Base-by-base conservation (phyloP, 192 early-diverging fungal genomes). In the Lunasporangiospora selenospora region DNA sequence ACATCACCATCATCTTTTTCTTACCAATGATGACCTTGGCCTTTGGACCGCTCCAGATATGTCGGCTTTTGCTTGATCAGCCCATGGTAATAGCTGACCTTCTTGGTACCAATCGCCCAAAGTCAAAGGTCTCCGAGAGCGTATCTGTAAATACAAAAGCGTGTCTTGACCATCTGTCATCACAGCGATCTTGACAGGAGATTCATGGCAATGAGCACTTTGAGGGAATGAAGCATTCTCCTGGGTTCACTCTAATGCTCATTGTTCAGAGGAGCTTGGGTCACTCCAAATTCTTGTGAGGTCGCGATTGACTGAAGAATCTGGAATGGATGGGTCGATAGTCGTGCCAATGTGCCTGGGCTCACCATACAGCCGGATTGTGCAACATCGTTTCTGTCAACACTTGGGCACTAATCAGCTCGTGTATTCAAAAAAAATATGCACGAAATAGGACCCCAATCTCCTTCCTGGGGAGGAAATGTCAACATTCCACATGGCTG, bases 111-210 rank as follows among this genome's bases (percentile, higher is more conserved):
- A 29, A 15, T 44, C 59, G 9, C 34, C 10, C 6, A 30, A 21
- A 5, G 55, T 23, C 13, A 65, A 23, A 12, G 23, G 59, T 36
- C 49, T 45, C 31, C 7, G 66, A 46, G 10, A 60, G 49, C 11
- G 57, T 23, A 21, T 78, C 18, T 83, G 84, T 19, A 90, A 56
- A 45, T 84, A 88, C 2, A 88, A 59, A 36, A 88, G 79, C 9
- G 88, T 87, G 39, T 78, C 77, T 31, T 76, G 55, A 5, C 87
- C 83, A 21, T 77, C 81, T 8, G 75, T 76, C 13, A 83, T 81
- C 30, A 89, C 79, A n/a, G 87, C 83, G 26, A 85, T 75, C 58
- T 90, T 90, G 41, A 89, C 32, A 90, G 76, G 15, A 85, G 64
- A 16, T 80, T 81, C 48, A 54, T 55, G 5, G 55, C 54, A 15